Base-by-base conservation (phyloP, 106 monocot species). In the Posidonia australis region DNA sequence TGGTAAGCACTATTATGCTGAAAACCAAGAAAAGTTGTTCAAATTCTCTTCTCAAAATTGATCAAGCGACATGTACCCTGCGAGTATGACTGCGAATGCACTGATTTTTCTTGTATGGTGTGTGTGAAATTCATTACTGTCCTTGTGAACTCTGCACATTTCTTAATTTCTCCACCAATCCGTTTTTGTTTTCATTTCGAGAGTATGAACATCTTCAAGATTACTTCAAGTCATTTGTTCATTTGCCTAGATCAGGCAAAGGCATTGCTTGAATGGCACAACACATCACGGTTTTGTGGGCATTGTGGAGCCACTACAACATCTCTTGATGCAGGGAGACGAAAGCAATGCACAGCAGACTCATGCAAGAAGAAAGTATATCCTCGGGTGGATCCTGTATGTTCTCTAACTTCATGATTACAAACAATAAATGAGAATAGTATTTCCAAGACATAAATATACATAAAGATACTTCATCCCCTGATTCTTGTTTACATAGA, bases 351-450 rank as follows among this genome's bases (percentile, higher is more conserved):
- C 75, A 83, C 79, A 25, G 73, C 73, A 73, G 83, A 83, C 36
- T 83, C 83, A 1, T 93, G 93, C 86, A 89, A 79, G 67, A 93
- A 76, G 64, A 74, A 74, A 73, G 63, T 81, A 44, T 93, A 93
- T 74, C 93, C 93, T 53, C 85, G 93, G 47, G 71, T 89, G 44
- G 93, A 93, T 79, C 89, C 93, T 46, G 93, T 93, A 86, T 14
- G 32, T 43, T 44, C 19, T 36, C 19, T 32, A 36, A 36, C 36
- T 7, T 36, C n/a, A n/a, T n/a, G n/a, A n/a, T n/a, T 36, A 7
- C 36, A 36, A 2, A 36, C 36, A 4, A 7, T 36, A 36, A 36
- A 36, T 36, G 5, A 36, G 2, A 2, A 36, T 36, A 36, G 7
- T 7, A 36, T 36, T 36, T 36, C 36, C 36, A 36, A 36, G 36